Conservation (phyloP, 306 rosid species). For the Quercus mongolica region DNA sequence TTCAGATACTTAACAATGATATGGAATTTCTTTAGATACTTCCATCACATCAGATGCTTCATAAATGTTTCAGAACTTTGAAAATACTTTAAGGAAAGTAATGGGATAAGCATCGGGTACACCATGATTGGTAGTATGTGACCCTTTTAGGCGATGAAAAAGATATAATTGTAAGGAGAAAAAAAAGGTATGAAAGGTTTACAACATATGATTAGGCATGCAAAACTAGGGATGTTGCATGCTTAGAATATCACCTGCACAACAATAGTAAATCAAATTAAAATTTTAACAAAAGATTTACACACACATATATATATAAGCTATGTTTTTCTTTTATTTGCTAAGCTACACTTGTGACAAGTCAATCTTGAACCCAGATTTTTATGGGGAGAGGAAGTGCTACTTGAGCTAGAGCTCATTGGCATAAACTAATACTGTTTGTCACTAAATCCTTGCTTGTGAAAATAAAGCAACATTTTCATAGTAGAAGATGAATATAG, state of each 20-base stretch:
- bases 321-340: no score
- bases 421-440: not conserved
- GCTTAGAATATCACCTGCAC: not conserved
- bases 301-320: not conserved
- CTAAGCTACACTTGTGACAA: no score
- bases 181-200: not conserved
- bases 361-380: no score
- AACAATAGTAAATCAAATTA: not conserved
- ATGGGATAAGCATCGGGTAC: not conserved
- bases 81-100: not conserved
- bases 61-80: not conserved
- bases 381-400: no score
- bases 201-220: not conserved
- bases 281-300: not conserved
- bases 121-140: not conserved
- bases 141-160: not conserved
- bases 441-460: not conserved
- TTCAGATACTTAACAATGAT: not conserved
- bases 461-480: not conserved
- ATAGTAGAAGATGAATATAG: not conserved
- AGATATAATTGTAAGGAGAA: not conserved
- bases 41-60: not conserved
- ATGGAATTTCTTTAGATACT: not conserved
- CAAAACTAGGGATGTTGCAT: not conserved
- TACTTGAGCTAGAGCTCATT: no score